Evolutionary conservation across 441 rosid species (phyloP).

Genomic region (Caryocar brasiliense): DNA sequence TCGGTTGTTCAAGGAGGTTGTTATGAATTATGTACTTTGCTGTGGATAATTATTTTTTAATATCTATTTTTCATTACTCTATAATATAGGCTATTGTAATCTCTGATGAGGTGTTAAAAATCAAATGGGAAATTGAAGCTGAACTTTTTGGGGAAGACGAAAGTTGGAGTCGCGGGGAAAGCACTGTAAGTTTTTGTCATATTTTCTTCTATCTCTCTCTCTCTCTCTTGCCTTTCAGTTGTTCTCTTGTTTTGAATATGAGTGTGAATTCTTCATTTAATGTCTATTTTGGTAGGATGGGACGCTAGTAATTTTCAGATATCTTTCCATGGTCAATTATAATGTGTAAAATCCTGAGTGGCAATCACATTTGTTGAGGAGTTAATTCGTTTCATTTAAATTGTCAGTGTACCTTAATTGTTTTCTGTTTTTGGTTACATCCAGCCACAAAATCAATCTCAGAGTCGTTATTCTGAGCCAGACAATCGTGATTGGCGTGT

Average conservation of each 20-base stretch:
- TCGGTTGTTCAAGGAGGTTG: too few relatives aligned
- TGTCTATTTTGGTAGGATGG: not conserved
- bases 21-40: too few relatives aligned
- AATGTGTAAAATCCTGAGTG: too few relatives aligned
- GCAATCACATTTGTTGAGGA: not conserved
- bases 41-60: too few relatives aligned
- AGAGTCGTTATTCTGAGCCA: constrained; percentile 59
- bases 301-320: not conserved
- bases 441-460: constrained; percentile 43
- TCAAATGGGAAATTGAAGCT: constrained; percentile 53
- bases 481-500: constrained; percentile 89
- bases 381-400: too few relatives aligned
- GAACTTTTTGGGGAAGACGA: constrained; percentile 78
- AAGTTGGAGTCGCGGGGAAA: constrained; percentile 63
- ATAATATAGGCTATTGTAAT: constrained; percentile 46
- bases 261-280: too few relatives aligned
- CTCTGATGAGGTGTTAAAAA: constrained; percentile 61
- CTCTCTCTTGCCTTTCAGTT: not conserved
- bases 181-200: constrained; percentile 36
- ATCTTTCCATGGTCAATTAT: too few relatives aligned
- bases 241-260: too few relatives aligned
- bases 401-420: too few relatives aligned
- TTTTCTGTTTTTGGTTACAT: not conserved
- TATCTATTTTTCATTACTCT: too few relatives aligned
- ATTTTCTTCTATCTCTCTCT: not conserved